These are phyloP conservation scores for Tricholoma matsutake DNA, from an alignment of 768 basidiomycete genomes.

Conservation along the genomic window DNA sequence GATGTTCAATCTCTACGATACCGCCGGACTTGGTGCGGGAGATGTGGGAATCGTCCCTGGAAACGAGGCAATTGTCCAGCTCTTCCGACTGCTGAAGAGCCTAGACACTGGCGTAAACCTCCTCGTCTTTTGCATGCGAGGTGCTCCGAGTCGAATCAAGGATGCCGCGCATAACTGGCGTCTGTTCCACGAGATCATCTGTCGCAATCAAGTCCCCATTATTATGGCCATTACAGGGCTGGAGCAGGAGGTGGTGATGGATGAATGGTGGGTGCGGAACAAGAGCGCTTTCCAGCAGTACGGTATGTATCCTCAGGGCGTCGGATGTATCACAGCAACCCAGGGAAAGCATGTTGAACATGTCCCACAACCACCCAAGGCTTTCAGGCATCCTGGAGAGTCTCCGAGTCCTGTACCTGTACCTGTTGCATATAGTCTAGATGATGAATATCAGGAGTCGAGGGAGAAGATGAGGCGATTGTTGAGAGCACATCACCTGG, in stretches of 20 bases:
- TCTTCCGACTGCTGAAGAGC: conserved; percentile 29
- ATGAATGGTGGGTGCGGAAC: conserved; percentile 36
- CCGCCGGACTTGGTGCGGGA: conserved; percentile 37
- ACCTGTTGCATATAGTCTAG: too few species aligned
- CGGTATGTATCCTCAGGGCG: conserved; percentile 27
- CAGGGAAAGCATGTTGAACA: conserved; percentile 19
- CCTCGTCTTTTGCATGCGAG: conserved; percentile 38
- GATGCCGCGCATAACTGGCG: conserved; percentile 33
- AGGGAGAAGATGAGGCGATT: conserved; percentile 19
- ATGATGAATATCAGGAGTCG: conserved; percentile 31
- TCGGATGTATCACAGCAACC: conserved; percentile 38
- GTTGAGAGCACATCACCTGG: conserved; percentile 13
- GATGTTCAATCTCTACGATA: conserved; percentile 32
- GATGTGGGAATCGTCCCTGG: conserved; percentile 15
- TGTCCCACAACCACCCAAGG: too few species aligned
- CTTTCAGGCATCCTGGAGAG: too few species aligned
- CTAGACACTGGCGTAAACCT: conserved; percentile 37
- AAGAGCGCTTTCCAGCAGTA: conserved; percentile 24
- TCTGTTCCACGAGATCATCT: conserved; percentile 35
- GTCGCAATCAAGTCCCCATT: conserved; percentile 34
- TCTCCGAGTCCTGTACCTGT: too few species aligned
- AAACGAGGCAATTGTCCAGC: conserved; percentile 18
- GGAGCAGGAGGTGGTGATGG: conserved; percentile 24
- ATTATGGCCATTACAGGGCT: conserved; percentile 37
- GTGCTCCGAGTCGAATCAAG: conserved; percentile 33